phyloP scores from a whole-genome alignment of 768 basidiomycete species.

The Crassisporium funariophilum region DNA sequence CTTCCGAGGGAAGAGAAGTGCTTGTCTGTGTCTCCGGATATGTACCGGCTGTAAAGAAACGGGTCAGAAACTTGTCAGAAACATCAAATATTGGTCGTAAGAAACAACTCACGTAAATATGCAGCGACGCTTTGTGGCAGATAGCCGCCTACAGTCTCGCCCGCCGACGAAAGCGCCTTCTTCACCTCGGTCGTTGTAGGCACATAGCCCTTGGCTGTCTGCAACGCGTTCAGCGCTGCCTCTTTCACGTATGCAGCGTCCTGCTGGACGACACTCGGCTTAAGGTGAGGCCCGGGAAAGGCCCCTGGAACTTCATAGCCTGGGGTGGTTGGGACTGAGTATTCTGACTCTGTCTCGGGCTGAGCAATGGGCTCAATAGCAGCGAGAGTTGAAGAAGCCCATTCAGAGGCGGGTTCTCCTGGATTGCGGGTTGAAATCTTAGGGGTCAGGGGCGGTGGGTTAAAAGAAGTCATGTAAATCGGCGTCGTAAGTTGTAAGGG shows the following conservation, averaged over 20 bases:
- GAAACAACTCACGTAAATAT: constrained; percentile 15
- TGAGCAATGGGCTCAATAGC: neutral
- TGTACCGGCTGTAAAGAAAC: too few relatives aligned
- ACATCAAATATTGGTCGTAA: too few relatives aligned
- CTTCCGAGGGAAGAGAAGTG: too few relatives aligned
- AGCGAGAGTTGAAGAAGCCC: neutral
- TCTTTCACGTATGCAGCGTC: neutral
- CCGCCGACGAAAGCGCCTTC: constrained; percentile 7
- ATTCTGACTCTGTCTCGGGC: neutral
- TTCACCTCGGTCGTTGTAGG: neutral
- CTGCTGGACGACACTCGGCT: neutral
- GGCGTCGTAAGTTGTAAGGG: too few relatives aligned
- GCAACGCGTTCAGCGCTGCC: neutral
- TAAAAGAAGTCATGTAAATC: too few relatives aligned
- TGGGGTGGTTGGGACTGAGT: neutral
- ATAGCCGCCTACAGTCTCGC: constrained; percentile 18
- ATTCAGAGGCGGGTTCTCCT: neutral
- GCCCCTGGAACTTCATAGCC: neutral
- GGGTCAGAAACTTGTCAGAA: too few relatives aligned
- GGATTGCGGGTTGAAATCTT: neutral
- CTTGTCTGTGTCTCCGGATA: too few relatives aligned
- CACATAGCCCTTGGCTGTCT: constrained; percentile 9
- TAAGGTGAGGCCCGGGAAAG: neutral
- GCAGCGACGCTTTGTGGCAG: constrained; percentile 14
- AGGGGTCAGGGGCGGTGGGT: neutral